Evolutionary conservation across 768 basidiomycete species (phyloP), one percentile per base, ranked within the genome.

Genomic region (Dacryopinax primogenitus): DNA sequence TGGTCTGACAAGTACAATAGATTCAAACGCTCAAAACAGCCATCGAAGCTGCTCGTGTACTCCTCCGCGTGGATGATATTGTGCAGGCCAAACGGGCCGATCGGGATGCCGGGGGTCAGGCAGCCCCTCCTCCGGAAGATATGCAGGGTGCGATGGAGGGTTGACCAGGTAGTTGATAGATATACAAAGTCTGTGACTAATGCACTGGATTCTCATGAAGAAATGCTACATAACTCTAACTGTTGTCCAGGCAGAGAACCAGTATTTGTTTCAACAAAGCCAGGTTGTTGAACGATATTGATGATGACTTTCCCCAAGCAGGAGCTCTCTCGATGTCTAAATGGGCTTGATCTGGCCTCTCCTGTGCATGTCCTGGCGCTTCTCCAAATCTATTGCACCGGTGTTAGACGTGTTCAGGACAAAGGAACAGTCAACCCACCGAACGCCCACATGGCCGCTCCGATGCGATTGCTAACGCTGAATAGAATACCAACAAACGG

Each of bases 1-100:
- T 63, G 26, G 34, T 21, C 35, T 33, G 23, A 33, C 12, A 35
- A 35, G 28, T 36, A 39, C n/a, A 28, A 1, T 68, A 87, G 88
- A 87, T 95, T 35, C 95, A 98, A 80, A 97, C 86, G 9, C 78
- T 95, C 72, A 97, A 98, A 82, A 99, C 94, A 7, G 94, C 96
- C 18, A 87, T 98, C 71, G 93, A 99, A 83, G 91, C 90, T 62
- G 88, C 94, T 0, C 88, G 92, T 11, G 87, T 95, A 80, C 79
- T 97, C 2, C 82, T 95, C 28, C 86, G 92, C 30, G 92, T 96
- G 1, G 94, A 96, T 73, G 92, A 96, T 70, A 90, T 97, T 64
- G 91, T 96, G 9, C 88, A 90, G 74, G 90, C 90, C n/a, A 81
- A 85, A 9, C 81, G 89, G 65, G 87, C 88, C 73, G 88, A 90